Conservation (phyloP, 116 monocot genomes). For the Cymodocea nodosa region DNA sequence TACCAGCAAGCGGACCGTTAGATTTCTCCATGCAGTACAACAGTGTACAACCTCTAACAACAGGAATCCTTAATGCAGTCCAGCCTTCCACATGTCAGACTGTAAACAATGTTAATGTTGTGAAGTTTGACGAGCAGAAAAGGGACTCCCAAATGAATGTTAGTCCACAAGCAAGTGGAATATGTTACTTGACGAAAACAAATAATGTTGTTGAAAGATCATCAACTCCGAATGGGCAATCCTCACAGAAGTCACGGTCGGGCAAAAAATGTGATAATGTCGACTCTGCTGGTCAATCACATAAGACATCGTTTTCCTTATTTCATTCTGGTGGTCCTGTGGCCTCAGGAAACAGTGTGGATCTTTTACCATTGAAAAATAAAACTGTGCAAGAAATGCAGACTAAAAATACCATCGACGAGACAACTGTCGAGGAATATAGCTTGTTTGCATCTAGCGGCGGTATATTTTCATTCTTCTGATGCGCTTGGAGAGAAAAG, state of each 20-base stretch:
- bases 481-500: conserved; percentile 5
- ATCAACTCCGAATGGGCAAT: conserved; percentile 9
- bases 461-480: conserved; percentile 44
- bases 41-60: conserved; percentile 17
- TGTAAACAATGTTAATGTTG: conserved; percentile 10
- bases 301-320: conserved; percentile 57
- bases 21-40: conserved; percentile 34
- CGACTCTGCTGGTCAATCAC: conserved; percentile 4
- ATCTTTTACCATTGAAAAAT: conserved; percentile 15
- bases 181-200: conserved; percentile 2
- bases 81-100: conserved; percentile 15
- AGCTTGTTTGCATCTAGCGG: conserved; percentile 47
- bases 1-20: conserved; percentile 17
- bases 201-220: conserved; percentile 11
- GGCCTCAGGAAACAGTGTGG: conserved; percentile 14
- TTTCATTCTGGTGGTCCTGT: conserved; percentile 84
- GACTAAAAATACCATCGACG: conserved; percentile 13
- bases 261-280: conserved; percentile 10
- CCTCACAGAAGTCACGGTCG: conserved; percentile 6
- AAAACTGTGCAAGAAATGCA: conserved; percentile 5
- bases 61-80: conserved; percentile 10
- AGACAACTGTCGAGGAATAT: conserved; percentile 35
- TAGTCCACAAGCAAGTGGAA: not conserved
- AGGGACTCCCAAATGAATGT: conserved; percentile 2
- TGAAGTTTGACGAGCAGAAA: conserved; percentile 14